phyloP scores from a whole-genome alignment of 2,329 filamentous ascomycete species.

The Coniochaeta prunicola region DNA sequence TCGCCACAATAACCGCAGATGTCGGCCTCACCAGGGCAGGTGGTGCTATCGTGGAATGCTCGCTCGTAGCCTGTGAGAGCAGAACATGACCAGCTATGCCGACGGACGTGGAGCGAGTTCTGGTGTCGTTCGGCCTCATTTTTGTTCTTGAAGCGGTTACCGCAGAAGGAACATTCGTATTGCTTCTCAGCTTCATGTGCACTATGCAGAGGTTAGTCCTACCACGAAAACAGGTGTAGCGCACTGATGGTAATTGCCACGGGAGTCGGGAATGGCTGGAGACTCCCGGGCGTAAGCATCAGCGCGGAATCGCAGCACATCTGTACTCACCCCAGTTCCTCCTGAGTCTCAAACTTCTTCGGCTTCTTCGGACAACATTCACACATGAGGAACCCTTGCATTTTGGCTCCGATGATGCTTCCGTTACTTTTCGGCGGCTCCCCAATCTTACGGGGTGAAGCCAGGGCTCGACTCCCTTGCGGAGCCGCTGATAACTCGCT shows the following conservation, averaged over 20 bases:
- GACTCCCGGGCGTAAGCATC: neutral
- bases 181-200: conserved; percentile 92
- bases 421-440: conserved; percentile 39
- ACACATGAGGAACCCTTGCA: conserved; percentile 59
- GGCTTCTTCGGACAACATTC: conserved; percentile 97
- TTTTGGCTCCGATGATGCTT: conserved; percentile 33
- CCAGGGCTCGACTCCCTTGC: conserved; percentile 23
- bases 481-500: conserved; percentile 26
- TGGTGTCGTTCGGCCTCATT: conserved; percentile 96
- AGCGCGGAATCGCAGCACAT: no score
- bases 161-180: conserved; percentile 87
- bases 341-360: conserved; percentile 82
- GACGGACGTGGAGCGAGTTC: conserved; percentile 85
- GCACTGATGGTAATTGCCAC: no score
- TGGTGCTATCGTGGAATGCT: conserved; percentile 78
- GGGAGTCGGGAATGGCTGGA: neutral
- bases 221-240: no score
- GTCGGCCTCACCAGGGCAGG: conserved; percentile 60
- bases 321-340: conserved; percentile 69
- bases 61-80: conserved; percentile 70
- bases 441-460: conserved; percentile 43
- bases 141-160: conserved; percentile 97
- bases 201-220: conserved; percentile 37
- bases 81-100: conserved; percentile 95
- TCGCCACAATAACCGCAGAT: conserved; percentile 93